Evolutionary conservation across 768 basidiomycete species (phyloP).

Genomic region (Amanita fuliginea): DNA sequence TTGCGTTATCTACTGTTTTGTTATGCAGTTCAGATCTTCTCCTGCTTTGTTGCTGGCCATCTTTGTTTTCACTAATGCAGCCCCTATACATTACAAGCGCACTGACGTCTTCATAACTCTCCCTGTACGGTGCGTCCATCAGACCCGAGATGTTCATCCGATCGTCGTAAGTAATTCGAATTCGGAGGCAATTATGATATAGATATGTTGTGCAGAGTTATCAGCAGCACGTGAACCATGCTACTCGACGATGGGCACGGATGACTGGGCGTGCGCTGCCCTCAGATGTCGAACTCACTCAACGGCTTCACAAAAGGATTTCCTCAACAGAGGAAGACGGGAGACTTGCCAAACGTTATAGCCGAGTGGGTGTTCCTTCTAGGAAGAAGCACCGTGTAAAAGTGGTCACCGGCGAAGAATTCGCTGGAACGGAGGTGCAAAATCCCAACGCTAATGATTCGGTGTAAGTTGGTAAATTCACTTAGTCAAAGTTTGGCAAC

Average conservation of each 20-base stretch:
- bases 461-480: background rate
- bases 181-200: background rate
- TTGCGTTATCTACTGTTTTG: conserved; percentile 7
- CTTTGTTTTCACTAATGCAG: conserved; percentile 35
- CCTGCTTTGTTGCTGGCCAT: conserved; percentile 43
- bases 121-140: conserved; percentile 28
- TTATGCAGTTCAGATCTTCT: conserved; percentile 46
- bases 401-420: background rate
- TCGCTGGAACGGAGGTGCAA: background rate
- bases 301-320: conserved; percentile 37
- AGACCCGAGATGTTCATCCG: conserved; percentile 17
- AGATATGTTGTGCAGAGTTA: conserved; percentile 30
- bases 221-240: conserved; percentile 64
- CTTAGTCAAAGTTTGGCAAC: background rate
- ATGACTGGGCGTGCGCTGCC: conserved; percentile 54
- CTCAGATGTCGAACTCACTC: conserved; percentile 32
- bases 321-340: conserved; percentile 23
- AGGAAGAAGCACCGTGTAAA: background rate
- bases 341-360: conserved; percentile 26
- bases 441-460: background rate
- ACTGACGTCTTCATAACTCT: conserved; percentile 23
- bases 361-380: conserved; percentile 17
- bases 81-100: conserved; percentile 22
- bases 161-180: conserved; percentile 21
- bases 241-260: conserved; percentile 50